Evolutionary conservation across 2,329 filamentous ascomycete genomes (phyloP), one percentile per base, ranked within the genome.

Genomic region (Ophiostoma triangulosporum): DNA sequence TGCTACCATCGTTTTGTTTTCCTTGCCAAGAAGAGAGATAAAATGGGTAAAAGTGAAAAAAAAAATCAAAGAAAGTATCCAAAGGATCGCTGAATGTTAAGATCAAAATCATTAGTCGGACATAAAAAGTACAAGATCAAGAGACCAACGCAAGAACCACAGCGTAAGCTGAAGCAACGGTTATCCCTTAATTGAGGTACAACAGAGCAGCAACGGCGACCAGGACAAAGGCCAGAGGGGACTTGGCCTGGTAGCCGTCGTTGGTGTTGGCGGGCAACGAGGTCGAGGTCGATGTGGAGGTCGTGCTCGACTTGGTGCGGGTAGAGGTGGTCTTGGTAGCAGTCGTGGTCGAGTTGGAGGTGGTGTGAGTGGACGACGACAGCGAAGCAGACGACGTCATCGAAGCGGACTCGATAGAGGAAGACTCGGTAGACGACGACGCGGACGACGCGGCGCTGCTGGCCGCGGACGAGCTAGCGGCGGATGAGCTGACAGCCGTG

Each of bases 201-300:
- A 69, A 55, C 57, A 71, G 65, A 51, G 67, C 65, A 51, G 66
- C 69, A 38, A 68, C 62, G 33, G 69, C 65, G 45, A 68, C 63
- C 32, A 69, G 61, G 58, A 71, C 62, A 29, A 71, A 62, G 40
- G 68, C 69, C 40, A 71, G 63, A n/a, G 69, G 66, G 20, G 68
- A 70, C 56, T 66, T 62, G 56, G 66, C 62, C 58, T 66, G 63
- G 60, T 64, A 62, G 63, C 66, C 64, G 64, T 62, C 60, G 62
- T 68, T 67, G 58, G 62, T 62, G 61, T 64, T 64, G 54, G 59
- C 62, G 31, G 57, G 57, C 50, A 57, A 57, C 54, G 61, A 62
- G 51, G 61, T 57, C 22, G 60, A 56, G 56, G 53, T 48, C 8
- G 31, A 6, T 3, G 35, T 51, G 6, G 32, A 22, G 12, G 50